These are phyloP conservation scores for Talaromyces sp. DNA, from an alignment of 2,329 filamentous ascomycete species.

Conservation along the genomic window DNA sequence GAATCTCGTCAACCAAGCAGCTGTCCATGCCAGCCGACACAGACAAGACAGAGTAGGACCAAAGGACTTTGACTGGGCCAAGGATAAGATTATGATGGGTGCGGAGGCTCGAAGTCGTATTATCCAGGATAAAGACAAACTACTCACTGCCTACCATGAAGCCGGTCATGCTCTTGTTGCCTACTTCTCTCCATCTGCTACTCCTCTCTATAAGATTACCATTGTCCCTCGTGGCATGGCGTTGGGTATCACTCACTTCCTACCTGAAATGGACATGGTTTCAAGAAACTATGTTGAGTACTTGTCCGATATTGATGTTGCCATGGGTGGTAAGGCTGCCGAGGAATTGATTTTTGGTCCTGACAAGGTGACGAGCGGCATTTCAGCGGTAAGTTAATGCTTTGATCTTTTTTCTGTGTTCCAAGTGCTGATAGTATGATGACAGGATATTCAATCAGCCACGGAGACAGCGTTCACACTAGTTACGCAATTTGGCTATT, in stretches of 20 bases:
- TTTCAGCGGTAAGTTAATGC: conserved; percentile 59
- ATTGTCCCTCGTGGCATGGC: conserved; percentile 86
- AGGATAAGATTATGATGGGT: conserved; percentile 97
- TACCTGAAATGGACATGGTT: conserved; percentile 90
- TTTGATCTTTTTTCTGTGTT: not conserved
- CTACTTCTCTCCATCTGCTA: conserved; percentile 70
- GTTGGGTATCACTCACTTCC: conserved; percentile 78
- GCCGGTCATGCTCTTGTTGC: conserved; percentile 90
- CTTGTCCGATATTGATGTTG: conserved; percentile 70
- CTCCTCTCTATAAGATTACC: conserved; percentile 90
- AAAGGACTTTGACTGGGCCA: conserved; percentile 90
- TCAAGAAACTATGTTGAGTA: conserved; percentile 82
- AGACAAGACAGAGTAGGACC: conserved; percentile 71
- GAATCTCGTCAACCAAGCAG: conserved; percentile 94
- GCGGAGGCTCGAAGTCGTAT: conserved; percentile 85
- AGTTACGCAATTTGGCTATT: conserved; percentile 88
- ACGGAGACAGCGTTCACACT: conserved; percentile 80
- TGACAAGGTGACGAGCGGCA: conserved; percentile 88
- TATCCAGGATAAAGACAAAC: conserved; percentile 87
- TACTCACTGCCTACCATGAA: conserved; percentile 94
- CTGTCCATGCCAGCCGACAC: conserved; percentile 85
- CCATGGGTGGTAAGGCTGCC: conserved; percentile 78
- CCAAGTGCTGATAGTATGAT: not conserved
- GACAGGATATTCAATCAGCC: conserved; percentile 73
- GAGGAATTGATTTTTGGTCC: conserved; percentile 88